These are phyloP conservation scores for Termitomyces sp. DNA, from an alignment of 768 basidiomycete species.

Conservation along the genomic window DNA sequence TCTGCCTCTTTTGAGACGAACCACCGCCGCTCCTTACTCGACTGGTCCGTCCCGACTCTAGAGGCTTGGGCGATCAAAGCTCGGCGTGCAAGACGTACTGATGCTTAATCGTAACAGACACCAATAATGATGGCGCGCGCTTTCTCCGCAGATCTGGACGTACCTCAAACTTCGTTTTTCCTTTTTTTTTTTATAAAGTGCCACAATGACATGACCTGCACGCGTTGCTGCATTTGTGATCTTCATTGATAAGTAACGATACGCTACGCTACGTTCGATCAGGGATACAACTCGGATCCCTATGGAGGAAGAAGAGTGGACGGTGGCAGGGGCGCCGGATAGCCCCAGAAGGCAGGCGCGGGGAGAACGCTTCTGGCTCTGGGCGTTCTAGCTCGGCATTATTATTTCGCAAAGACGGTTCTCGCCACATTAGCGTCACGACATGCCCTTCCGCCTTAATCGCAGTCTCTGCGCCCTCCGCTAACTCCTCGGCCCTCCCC, in stretches of 20 bases:
- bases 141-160: constrained; percentile 30
- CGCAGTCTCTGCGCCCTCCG: constrained; percentile 13
- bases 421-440: constrained; percentile 13
- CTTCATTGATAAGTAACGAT: neutral
- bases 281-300: neutral
- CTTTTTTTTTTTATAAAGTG: constrained; percentile 14
- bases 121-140: constrained; percentile 15
- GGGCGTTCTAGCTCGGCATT: constrained; percentile 19
- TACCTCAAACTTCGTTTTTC: constrained; percentile 26
- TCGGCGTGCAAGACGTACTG: constrained; percentile 13
- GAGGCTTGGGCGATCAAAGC: constrained; percentile 5
- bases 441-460: constrained; percentile 17
- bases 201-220: constrained; percentile 13
- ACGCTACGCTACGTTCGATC: neutral
- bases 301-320: neutral
- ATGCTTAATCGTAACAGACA: constrained; percentile 15
- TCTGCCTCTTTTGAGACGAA: no score
- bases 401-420: constrained; percentile 3
- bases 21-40: neutral
- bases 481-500: constrained; percentile 17
- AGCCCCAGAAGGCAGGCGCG: constrained; percentile 10
- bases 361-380: constrained; percentile 16
- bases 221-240: constrained; percentile 3
- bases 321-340: constrained; percentile 9
- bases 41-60: constrained; percentile 7